Conservation (phyloP, 345 rosid genomes). For the Carallia pectinifolia region DNA sequence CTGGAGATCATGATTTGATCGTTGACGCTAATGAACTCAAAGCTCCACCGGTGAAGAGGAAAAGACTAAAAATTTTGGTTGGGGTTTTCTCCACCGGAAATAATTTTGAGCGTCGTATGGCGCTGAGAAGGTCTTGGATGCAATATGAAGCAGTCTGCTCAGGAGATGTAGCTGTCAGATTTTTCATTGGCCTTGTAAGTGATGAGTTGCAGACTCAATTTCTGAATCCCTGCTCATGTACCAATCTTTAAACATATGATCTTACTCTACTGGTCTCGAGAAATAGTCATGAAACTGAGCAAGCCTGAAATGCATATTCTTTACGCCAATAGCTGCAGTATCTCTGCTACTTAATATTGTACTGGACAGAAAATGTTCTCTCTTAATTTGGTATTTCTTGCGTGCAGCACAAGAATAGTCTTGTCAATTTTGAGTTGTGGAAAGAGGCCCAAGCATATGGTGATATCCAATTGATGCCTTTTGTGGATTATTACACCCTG, state of each 20-base stretch:
- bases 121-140: conserved; percentile 91
- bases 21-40: conserved; percentile 59
- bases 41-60: conserved; percentile 54
- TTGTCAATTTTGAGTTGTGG: conserved; percentile 82
- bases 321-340: not conserved
- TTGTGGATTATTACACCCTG: conserved; percentile 82
- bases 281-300: not conserved
- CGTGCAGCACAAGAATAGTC: conserved; percentile 62
- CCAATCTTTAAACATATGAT: not conserved
- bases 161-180: conserved; percentile 76
- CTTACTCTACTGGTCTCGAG: not conserved
- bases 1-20: conserved; percentile 55
- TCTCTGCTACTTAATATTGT: not conserved
- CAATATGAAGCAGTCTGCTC: conserved; percentile 68
- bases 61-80: conserved; percentile 56
- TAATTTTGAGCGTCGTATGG: conserved; percentile 89
- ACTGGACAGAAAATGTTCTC: not conserved
- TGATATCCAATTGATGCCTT: conserved; percentile 90
- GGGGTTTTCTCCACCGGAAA: conserved; percentile 93
- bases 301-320: not conserved
- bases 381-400: conserved; percentile 8
- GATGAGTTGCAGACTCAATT: conserved; percentile 4
- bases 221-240: not conserved
- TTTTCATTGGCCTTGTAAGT: conserved; percentile 90
- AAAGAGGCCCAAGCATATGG: conserved; percentile 81